Base-by-base conservation (phyloP, 1,284 basidiomycete species). In the Trametes polyzona region DNA sequence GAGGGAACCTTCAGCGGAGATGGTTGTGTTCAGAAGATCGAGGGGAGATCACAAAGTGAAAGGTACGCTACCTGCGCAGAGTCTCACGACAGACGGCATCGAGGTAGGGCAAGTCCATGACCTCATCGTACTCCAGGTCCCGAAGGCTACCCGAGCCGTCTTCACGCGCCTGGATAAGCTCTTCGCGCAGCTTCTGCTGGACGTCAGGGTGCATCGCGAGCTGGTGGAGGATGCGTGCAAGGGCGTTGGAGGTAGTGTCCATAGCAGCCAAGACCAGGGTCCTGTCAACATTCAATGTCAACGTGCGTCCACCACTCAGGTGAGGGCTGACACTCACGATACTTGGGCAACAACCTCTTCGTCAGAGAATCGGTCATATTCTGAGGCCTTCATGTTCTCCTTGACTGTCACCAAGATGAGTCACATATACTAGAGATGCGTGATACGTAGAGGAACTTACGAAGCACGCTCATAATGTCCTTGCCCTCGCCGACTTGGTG, bases 401-500 rank as follows among this genome's bases (percentile, higher is more conserved):
- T 55, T 63, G 4, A 72, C 71, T 65, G 58, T n/a, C n/a, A n/a
- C 2, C 17, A 9, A 46, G 14, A 33, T 5, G 23, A 16, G 29
- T 27, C 1, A 8, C 11, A 21, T n/a, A n/a, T n/a, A n/a, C n/a
- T n/a, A n/a, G n/a, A 12, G n/a, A 42, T 30, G 16, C 17, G 30
- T 10, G 24, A 33, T 2, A 19, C 17, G 4, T 5, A 17, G 14
- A 19, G 11, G n/a, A 5, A 69, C 78, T 65, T 43, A 82, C 73
- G 52, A 3, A 73, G 52, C n/a, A 81, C 72, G 51, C 77, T 79
- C 63, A 80, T 74, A 43, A 81, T 69, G 61, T 82, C 80, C 55
- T 75, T 77, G 6, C 76, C 78, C 46, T 73, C 63, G 4, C 68
- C 72, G 32, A 78, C 66, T 52, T 76, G 72, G 21, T 57, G 58